Evolutionary conservation across 202 grass and related monocot species (phyloP).

Genomic region (Zizania palustris): DNA sequence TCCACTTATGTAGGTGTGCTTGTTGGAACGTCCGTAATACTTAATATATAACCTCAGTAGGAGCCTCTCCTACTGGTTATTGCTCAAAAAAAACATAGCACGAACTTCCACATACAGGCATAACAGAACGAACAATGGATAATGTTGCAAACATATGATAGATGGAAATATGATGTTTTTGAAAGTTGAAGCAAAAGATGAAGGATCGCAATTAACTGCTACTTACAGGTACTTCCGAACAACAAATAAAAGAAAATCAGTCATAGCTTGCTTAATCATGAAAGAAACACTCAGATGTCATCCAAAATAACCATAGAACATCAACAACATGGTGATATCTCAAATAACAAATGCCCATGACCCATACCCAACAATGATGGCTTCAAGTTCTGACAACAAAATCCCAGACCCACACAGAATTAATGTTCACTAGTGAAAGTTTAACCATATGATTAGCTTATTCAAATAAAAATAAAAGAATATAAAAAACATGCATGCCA

Average conservation of each 20-base stretch:
- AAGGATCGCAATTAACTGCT: background rate
- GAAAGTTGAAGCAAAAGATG: background rate
- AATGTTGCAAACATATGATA: background rate
- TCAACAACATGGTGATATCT: background rate
- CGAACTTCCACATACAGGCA: background rate
- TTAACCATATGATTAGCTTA: background rate
- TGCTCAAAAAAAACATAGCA: background rate
- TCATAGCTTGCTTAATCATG: background rate
- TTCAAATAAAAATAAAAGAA: background rate
- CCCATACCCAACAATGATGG: background rate
- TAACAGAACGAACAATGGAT: background rate
- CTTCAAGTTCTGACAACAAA: background rate
- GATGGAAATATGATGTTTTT: background rate
- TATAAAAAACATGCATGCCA: too few species aligned
- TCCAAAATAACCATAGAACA: background rate
- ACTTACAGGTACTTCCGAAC: background rate
- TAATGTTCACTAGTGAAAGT: too few species aligned
- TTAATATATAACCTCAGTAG: too few species aligned
- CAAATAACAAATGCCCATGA: background rate
- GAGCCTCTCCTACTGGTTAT: too few species aligned
- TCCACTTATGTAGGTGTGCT: too few species aligned
- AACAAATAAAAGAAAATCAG: background rate
- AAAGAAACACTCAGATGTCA: background rate
- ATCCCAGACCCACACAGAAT: background rate
- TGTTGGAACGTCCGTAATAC: too few species aligned